Evolutionary conservation across 2,329 filamentous ascomycete genomes (phyloP), one percentile per base, ranked within the genome.

Genomic region (Neofusicoccum kwambonambiense): DNA sequence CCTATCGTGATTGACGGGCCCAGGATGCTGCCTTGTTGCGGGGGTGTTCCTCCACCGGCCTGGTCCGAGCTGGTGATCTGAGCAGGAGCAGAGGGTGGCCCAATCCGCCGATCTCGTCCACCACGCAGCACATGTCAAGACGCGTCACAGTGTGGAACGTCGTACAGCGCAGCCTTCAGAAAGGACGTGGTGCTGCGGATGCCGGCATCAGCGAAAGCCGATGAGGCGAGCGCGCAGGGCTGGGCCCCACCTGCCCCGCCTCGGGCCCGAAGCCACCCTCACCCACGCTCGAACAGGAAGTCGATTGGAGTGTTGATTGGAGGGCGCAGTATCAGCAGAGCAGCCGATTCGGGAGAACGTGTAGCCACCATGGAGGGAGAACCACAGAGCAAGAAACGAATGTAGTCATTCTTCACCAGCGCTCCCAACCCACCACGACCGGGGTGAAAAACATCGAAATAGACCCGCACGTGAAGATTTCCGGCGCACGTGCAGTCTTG

Each of bases 1-100:
- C 52, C 37, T 9, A 42, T 42, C 42, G 52, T 42, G 42, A 56
- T 35, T 22, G 52, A 13, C 13, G 52, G 37, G 27, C 35, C 35
- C 35, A 56, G 52, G 35, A 56, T 42, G 37, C 35, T 42, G 41
- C 52, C 52, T 56, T 42, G 52, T 42, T 56, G 39, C 51, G 51
- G 51, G n/a, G 51, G 0, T 41, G 34, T 19, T 17, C 31, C n/a
- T 37, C 15, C 27, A 31, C 27, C 27, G 27, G 27, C 27, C 1
- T 31, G 27, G 27, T 7, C 4, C 6, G 27, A 31, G 27, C 27
- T 31, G 27, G 4, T 35, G 27, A 11, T 11, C 17, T 49, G 17
- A 52, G 12, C 35, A 1, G 51, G 6, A 8, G 12, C 6, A 12
- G 22, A 51, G 49, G 42, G 3, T 22, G 22, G 22, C 22, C 22